Percentiles rank a stretch among this genome's conserved stretches.
These are phyloP conservation scores for Volutella citrinella DNA, from an alignment of 2,329 filamentous ascomycete genomes.

Conservation along the genomic window DNA sequence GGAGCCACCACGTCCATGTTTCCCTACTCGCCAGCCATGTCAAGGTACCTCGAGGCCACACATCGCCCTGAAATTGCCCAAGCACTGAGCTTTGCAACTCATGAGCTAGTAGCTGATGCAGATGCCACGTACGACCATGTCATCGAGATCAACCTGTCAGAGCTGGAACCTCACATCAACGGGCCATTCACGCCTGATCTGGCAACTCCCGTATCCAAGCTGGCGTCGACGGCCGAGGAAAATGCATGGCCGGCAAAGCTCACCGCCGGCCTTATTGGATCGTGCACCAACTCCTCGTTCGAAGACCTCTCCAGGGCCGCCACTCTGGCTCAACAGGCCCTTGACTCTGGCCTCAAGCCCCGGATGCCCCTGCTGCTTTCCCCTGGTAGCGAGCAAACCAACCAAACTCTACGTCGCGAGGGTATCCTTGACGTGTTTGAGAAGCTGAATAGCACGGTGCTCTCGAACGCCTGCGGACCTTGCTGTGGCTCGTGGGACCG, in stretches of 20 bases:
- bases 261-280: conserved; percentile 29
- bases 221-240: conserved; percentile 22
- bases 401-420: conserved; percentile 23
- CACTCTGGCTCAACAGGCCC: conserved; percentile 27
- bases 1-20: conserved; percentile 36
- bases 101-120: conserved; percentile 24
- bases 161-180: no score
- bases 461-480: conserved; percentile 32
- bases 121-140: conserved; percentile 33
- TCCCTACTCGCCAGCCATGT: conserved; percentile 32
- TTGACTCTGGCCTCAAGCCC: conserved; percentile 24
- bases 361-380: conserved; percentile 29
- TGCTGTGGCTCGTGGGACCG: conserved; percentile 35
- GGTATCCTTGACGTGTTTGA: conserved; percentile 27
- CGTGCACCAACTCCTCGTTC: conserved; percentile 35
- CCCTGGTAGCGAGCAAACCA: conserved; percentile 33
- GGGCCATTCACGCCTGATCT: conserved; percentile 34
- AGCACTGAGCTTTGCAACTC: conserved; percentile 20
- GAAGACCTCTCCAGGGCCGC: conserved; percentile 31
- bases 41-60: conserved; percentile 29
- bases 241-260: conserved; percentile 29
- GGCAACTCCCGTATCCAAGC: conserved; percentile 28
- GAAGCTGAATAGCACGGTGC: conserved; percentile 27
- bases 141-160: conserved; percentile 32
- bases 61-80: conserved; percentile 23